Evolutionary conservation across 2,329 filamentous ascomycete species (phyloP).

Genomic region (Endoconidiophora laricicola): DNA sequence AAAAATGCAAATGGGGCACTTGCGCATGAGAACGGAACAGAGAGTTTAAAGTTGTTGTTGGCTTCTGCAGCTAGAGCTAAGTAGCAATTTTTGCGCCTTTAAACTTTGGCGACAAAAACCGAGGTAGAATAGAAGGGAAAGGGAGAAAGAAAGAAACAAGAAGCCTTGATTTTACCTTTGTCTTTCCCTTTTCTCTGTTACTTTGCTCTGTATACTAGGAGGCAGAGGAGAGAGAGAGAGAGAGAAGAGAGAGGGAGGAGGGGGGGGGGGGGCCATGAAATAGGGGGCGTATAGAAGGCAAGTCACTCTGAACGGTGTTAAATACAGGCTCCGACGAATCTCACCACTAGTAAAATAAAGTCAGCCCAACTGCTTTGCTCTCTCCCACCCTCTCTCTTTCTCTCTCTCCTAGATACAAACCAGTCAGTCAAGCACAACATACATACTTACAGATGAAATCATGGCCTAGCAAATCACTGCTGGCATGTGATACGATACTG

Average conservation of each 20-base stretch:
- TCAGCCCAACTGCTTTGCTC: background rate
- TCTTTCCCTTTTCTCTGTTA: background rate
- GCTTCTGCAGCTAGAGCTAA: too few relatives aligned
- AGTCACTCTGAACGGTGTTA: background rate
- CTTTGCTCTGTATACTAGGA: background rate
- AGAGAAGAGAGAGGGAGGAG: background rate
- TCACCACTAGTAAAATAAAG: background rate
- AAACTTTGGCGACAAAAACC: background rate
- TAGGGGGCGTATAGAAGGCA: background rate
- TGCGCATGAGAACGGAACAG: background rate
- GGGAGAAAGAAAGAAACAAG: background rate
- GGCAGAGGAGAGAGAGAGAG: constrained; percentile 7
- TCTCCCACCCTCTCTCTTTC: background rate
- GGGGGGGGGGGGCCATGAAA: constrained; percentile 2
- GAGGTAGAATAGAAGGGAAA: background rate
- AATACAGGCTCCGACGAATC: background rate
- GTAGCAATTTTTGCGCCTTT: background rate
- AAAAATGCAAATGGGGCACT: background rate
- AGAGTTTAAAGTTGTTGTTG: background rate
- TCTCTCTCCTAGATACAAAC: background rate
- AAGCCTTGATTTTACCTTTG: background rate
- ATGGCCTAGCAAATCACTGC: too few relatives aligned
- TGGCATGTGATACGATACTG: too few relatives aligned
- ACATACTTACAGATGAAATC: too few relatives aligned
- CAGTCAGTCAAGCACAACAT: too few relatives aligned